Percentiles rank a stretch among this genome's conserved stretches.
phyloP scores from a whole-genome alignment of 176 grass and related monocot genomes.

The Otatea glauca region DNA sequence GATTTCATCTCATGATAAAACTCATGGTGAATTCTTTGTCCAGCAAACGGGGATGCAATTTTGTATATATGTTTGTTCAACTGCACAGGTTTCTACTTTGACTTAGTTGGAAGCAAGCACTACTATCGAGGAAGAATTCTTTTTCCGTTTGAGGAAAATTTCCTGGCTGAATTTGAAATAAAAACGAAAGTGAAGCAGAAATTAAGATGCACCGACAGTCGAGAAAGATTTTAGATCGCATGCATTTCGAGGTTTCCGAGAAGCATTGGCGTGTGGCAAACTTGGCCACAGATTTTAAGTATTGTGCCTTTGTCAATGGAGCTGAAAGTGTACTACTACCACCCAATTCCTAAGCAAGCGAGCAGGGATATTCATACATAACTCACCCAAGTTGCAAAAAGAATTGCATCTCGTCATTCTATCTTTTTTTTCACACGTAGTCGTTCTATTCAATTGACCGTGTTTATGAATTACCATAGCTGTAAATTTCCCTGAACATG shows the following conservation, averaged over 20 bases:
- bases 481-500: too few species aligned
- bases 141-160: background rate
- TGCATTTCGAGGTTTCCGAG: background rate
- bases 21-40: slow-evolving; percentile 41
- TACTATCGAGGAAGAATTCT: slow-evolving; percentile 8
- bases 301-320: background rate
- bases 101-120: background rate
- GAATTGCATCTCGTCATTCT: background rate
- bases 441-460: background rate
- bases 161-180: background rate
- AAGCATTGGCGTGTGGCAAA: slow-evolving; percentile 47
- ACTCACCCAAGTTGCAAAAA: background rate
- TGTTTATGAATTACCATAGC: background rate
- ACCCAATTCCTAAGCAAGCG: background rate
- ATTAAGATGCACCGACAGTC: slow-evolving; percentile 27
- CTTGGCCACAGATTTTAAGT: slow-evolving; percentile 45
- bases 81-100: background rate
- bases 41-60: slow-evolving; percentile 37
- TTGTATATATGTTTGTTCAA: background rate
- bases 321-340: background rate
- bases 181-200: background rate
- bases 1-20: background rate
- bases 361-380: background rate
- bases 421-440: background rate
- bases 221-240: background rate